Evolutionary conservation across 108 stramenopile genomes (phyloP), one percentile per base, ranked within the genome.

Genomic region (Stephanodiscus triporus): DNA sequence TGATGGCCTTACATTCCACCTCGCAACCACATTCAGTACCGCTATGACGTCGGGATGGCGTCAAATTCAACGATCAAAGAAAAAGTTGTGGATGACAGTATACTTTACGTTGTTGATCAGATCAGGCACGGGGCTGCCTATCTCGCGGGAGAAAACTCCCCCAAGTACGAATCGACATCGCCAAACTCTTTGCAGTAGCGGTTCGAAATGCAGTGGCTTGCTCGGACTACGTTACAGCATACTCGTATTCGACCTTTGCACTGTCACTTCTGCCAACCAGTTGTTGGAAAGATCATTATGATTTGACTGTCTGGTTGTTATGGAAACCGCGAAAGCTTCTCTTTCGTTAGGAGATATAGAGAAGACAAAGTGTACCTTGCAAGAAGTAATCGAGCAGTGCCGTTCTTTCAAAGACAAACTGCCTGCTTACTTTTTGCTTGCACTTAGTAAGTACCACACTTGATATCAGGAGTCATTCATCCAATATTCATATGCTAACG

Each of bases 181-280:
- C 73, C 36, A 48, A 66, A 17, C 26, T 82, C 50, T 76, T 76
- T 56, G 50, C 54, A 13, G 9, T 22, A 17, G 80, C 84, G 13
- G 59, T 61, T 38, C 19, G 42, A 14, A 77, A 68, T 30, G 79
- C 84, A 14, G 27, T 77, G 23, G 53, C 36, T 42, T 10, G 68
- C 19, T 81, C 76, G 9, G 76, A 70, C 48, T 69, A 72, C 49
- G 71, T 55, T 0, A 53, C 20, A 47, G 80, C 84, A 16, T 32
- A 64, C 48, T 36, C 66, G 11, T 84, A 77, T 55, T 56, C 72
- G 19, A 22, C 9, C 4, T 30, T 26, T 8, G 67, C 73, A 5
- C 24, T 67, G 17, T 42, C 36, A 40, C 65, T 57, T 9, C 29
- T 79, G 16, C 56, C 63, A n/a, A 47, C 13, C 24, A 48, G 62